Conservation (phyloP, 2,329 filamentous ascomycete genomes). For the Dothideomycetidae sp. region DNA sequence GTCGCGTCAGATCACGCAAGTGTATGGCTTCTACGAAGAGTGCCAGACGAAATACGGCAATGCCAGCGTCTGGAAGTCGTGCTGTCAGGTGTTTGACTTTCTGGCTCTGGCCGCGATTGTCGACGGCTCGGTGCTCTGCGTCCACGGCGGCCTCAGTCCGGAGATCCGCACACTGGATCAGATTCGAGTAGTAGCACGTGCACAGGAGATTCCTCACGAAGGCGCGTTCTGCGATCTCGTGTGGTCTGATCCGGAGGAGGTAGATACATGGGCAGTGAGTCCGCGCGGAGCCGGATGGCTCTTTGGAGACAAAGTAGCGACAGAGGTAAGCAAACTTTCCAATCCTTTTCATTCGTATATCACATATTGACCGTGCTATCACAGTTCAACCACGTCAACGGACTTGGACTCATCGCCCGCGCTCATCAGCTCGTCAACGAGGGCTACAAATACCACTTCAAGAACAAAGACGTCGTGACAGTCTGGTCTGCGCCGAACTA, state of each 20-base stretch:
- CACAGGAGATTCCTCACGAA: conserved; percentile 96
- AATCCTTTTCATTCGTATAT: neutral
- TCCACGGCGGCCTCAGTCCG: conserved; percentile 92
- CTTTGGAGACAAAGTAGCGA: conserved; percentile 58
- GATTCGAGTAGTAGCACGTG: conserved; percentile 85
- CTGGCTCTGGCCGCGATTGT: conserved; percentile 93
- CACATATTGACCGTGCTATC: no score
- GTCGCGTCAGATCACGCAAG: conserved; percentile 95
- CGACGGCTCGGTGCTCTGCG: conserved; percentile 98
- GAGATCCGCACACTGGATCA: conserved; percentile 92
- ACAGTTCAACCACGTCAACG: conserved; percentile 62
- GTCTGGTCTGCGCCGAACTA: conserved; percentile 89
- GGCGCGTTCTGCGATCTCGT: conserved; percentile 96
- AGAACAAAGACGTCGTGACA: conserved; percentile 81
- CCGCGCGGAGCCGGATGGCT: conserved; percentile 53
- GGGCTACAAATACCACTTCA: conserved; percentile 84
- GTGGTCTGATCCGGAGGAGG: conserved; percentile 97
- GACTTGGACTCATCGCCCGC: conserved; percentile 54
- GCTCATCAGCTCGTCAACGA: conserved; percentile 66
- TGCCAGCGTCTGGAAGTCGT: conserved; percentile 98
- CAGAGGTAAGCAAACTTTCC: conserved; percentile 37
- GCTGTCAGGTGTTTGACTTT: conserved; percentile 97
- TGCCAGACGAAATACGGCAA: conserved; percentile 98
- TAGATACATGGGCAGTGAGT: conserved; percentile 54
- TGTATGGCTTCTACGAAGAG: conserved; percentile 99